Evolutionary conservation across 202 grass and related monocot genomes (phyloP).

Genomic region (Setaria italica): DNA sequence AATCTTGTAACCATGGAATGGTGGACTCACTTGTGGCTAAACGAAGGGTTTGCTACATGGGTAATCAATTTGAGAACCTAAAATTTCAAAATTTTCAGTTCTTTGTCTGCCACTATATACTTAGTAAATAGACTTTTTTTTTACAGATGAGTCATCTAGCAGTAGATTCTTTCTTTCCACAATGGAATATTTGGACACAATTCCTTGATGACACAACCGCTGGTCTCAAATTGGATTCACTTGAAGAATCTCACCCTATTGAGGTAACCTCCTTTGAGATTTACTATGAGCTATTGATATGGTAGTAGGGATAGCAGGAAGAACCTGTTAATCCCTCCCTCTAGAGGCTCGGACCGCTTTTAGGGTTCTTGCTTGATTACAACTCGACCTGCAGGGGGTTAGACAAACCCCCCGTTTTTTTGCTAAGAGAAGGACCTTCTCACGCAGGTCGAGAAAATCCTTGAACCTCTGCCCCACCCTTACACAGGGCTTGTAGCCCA

Average conservation of each 20-base stretch:
- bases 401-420: no score
- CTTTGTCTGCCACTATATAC: not conserved
- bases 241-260: constrained; percentile 92
- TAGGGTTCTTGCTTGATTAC: no score
- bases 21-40: constrained; percentile 98
- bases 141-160: constrained; percentile 79
- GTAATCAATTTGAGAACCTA: constrained; percentile 54
- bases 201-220: constrained; percentile 77
- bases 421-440: no score
- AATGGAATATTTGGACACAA: constrained; percentile 97
- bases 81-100: not conserved
- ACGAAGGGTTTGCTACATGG: constrained; percentile 95
- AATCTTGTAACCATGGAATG: constrained; percentile 99
- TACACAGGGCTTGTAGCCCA: no score
- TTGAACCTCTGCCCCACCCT: no score
- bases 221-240: constrained; percentile 76
- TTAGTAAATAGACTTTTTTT: not conserved
- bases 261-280: constrained; percentile 65
- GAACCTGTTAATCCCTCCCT: no score
- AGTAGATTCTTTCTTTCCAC: constrained; percentile 75
- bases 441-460: no score
- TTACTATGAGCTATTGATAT: not conserved
- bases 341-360: no score
- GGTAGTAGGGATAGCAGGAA: no score
- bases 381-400: no score